Percentiles rank a stretch among this genome's conserved stretches.
phyloP scores from a whole-genome alignment of 2,329 filamentous ascomycete genomes.

The Dichotomopilus funicola region DNA sequence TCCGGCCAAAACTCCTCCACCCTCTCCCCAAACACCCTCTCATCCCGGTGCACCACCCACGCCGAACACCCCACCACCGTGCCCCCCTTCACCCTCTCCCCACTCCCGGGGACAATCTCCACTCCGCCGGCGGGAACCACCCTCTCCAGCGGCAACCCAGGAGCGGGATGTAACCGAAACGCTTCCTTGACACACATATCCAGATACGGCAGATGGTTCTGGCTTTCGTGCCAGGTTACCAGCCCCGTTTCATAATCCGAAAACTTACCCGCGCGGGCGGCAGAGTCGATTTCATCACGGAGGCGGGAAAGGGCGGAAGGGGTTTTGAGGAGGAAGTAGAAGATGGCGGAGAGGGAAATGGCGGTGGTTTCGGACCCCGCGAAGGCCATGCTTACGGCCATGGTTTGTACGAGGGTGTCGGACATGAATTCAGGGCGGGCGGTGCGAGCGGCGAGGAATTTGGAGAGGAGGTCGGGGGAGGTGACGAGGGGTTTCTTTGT shows the following conservation, averaged over 20 bases:
- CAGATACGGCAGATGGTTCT: conserved; percentile 62
- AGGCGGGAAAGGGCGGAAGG: conserved; percentile 49
- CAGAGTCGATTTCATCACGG: conserved; percentile 56
- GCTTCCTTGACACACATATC: conserved; percentile 74
- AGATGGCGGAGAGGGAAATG: conserved; percentile 63
- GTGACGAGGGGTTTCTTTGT: conserved; percentile 33
- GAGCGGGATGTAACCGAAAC: conserved; percentile 68
- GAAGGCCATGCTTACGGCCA: conserved; percentile 65
- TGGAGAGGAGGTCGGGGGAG: conserved; percentile 58
- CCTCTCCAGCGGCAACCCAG: conserved; percentile 66
- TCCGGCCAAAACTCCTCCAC: conserved; percentile 62
- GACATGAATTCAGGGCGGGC: conserved; percentile 66
- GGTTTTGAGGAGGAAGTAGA: conserved; percentile 67
- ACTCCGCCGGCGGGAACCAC: conserved; percentile 60
- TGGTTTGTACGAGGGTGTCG: conserved; percentile 61
- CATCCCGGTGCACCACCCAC: conserved; percentile 65
- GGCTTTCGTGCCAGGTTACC: conserved; percentile 63
- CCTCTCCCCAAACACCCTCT: conserved; percentile 62
- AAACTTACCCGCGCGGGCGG: conserved; percentile 46
- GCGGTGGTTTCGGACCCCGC: conserved; percentile 76
- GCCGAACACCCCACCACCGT: conserved; percentile 70
- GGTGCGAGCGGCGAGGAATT: conserved; percentile 63
- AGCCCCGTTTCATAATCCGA: conserved; percentile 48
- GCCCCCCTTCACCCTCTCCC: conserved; percentile 56
- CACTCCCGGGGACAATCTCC: conserved; percentile 45